Evolutionary conservation across 2,329 filamentous ascomycete species (phyloP), one percentile per base, ranked within the genome.

Genomic region (Zasmidium citrigriseum): DNA sequence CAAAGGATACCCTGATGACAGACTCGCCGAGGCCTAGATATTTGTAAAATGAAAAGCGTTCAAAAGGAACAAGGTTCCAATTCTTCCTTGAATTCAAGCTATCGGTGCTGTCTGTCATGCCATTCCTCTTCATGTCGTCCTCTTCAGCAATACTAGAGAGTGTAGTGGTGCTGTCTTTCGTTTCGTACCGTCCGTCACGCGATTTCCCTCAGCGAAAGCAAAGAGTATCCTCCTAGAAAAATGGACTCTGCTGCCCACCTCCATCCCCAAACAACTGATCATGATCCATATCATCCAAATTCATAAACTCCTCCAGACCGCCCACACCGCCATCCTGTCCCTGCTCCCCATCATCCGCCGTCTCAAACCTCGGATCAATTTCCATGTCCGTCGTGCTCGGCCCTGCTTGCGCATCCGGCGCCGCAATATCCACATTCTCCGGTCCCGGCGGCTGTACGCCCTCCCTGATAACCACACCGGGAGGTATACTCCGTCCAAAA

Each of bases 261-360:
- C 34, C 34, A 4, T 16, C 34, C 14, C 34, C 34, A 16, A 41
- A 41, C 34, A 41, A n/a, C n/a, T n/a, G n/a, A n/a, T n/a, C 60
- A 44, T 54, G 57, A 34, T 65, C 64, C 41, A 63, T 60, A 11
- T 70, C 70, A 52, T 77, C 76, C 12, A 78, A 67, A 54, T 78
- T 73, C 75, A 78, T 75, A 22, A 77, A 77, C 20, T 78, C 76
- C 48, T 78, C 76, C 38, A 75, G 54, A 4, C 52, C 57, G 12
- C 52, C 64, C 11, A 53, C 59, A 22, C 20, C 51, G 2, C 25
- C 49, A 20, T 34, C 34, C 14, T 57, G 38, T 3, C 34, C 52
- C 12, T 46, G 41, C 5, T 38, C 53, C 4, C 38, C 56, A 55
- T 64, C 58, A 41, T 63, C 62, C n/a, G 68, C 67, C 24, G 67